Conservation (phyloP, 2,329 filamentous ascomycete species). For the Penicillium expansum region DNA sequence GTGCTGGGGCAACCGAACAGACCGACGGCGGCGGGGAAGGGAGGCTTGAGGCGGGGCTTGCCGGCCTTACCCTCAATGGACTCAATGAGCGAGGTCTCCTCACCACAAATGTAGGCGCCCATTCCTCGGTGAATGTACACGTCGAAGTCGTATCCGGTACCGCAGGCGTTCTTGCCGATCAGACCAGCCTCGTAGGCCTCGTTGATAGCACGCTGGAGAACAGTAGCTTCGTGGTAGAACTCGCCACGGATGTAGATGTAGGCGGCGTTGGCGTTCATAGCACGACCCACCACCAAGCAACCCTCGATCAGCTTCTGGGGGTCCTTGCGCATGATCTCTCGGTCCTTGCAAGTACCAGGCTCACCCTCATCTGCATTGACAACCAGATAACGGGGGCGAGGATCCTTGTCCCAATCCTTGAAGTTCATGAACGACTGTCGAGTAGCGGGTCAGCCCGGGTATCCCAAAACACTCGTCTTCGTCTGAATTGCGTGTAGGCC, state of each 20-base stretch:
- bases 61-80: conserved; percentile 97
- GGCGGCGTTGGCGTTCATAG: conserved; percentile 97
- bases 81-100: conserved; percentile 97
- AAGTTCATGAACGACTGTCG: conserved; percentile 97
- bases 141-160: conserved; percentile 95
- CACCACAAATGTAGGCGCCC: conserved; percentile 96
- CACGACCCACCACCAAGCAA: conserved; percentile 89
- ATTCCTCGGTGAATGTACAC: conserved; percentile 95
- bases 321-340: conserved; percentile 99
- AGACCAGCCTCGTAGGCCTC: conserved; percentile 93
- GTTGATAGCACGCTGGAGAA: conserved; percentile 93
- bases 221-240: conserved; percentile 92
- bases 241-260: conserved; percentile 99
- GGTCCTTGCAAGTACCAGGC: conserved; percentile 98
- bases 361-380: conserved; percentile 99
- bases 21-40: conserved; percentile 95
- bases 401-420: conserved; percentile 99
- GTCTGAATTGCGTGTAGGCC: conserved; percentile 10
- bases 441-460: conserved; percentile 11
- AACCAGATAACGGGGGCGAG: conserved; percentile 90
- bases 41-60: conserved; percentile 97
- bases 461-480: conserved; percentile 10
- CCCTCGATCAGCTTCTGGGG: conserved; percentile 98
- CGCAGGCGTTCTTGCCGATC: conserved; percentile 98
- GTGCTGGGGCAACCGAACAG: conserved; percentile 97